Base-by-base conservation (phyloP, 441 rosid genomes). In the Jatropha multifida region DNA sequence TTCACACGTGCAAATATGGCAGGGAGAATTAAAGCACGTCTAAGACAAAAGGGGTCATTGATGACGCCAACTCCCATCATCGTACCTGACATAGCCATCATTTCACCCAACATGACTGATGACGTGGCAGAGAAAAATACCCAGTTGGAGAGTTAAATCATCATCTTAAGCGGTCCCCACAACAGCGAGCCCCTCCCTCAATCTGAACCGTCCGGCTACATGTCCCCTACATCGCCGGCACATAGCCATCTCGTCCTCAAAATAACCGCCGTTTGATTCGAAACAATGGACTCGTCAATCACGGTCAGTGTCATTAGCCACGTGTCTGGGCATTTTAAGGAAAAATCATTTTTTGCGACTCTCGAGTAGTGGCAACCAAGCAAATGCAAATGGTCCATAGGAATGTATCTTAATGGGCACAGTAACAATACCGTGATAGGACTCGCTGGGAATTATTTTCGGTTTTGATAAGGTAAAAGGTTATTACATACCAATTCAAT, bases 211-310 rank as follows among this genome's bases (percentile, higher is more conserved):
- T 74, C 85, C 86, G 79, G 83, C 87, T 32, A 61, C 3, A 55
- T 84, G 89, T 77, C 83, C 85, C 87, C 87, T 65, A 17, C 59
- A 38, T 59, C 76, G 59, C 82, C 83, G 80, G 79, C 86, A 80
- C n/a, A 0, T 27, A 55, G 65, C 38, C 77, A 2, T 0, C 54
- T 5, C 38, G 12, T 26, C 74, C 86, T 82, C 80, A 73, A 79
- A 81, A 77, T 26, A 46, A 72, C 65, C 73, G 80, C 85, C 85
- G 79, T 80, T 64, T 4, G 83, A 83, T 77, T 74, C 51, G 18
- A 54, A 6, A 54, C 1, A 64, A 37, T 60, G 18, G 75, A 68
- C 78, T 58, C 51, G 74, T 69, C 81, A 63, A 74, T 77, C 81
- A 54, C 42, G 67, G 46, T 76, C 75, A 65, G 37, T 10, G 20